phyloP scores from a whole-genome alignment of 495 filamentous ascomycete genomes.

The Penicillium parvum region DNA sequence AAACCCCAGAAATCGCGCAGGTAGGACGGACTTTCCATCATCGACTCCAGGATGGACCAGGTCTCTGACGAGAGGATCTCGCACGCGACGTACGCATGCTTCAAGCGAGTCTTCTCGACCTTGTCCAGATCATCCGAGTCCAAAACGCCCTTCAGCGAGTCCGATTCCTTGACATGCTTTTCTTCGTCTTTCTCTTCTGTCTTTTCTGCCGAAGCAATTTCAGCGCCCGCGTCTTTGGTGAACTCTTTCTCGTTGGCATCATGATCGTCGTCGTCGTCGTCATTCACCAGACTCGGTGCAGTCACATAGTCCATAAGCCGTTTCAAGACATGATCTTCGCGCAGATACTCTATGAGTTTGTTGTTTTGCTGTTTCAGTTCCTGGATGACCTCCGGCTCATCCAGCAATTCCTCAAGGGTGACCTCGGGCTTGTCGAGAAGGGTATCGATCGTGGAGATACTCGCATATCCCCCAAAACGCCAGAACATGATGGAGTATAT shows the following conservation, averaged over 20 bases:
- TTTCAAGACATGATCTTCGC: constrained; percentile 81
- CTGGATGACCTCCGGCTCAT: constrained; percentile 93
- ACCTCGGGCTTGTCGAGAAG: constrained; percentile 95
- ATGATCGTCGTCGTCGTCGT: constrained; percentile 59
- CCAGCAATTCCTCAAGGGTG: constrained; percentile 89
- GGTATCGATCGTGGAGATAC: constrained; percentile 90
- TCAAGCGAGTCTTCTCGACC: constrained; percentile 79
- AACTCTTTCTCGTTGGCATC: constrained; percentile 44
- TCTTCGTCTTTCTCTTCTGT: constrained; percentile 9
- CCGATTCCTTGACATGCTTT: constrained; percentile 41
- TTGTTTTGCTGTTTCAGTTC: constrained; percentile 98
- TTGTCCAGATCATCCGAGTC: constrained; percentile 62
- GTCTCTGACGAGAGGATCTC: constrained; percentile 94
- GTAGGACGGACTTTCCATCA: constrained; percentile 76
- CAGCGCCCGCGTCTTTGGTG: constrained; percentile 33
- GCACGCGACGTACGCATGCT: constrained; percentile 86
- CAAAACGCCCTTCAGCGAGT: constrained; percentile 44
- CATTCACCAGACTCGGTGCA: constrained; percentile 62
- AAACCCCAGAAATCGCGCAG: constrained; percentile 89
- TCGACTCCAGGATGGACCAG: constrained; percentile 89
- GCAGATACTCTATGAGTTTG: constrained; percentile 93
- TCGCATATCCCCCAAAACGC: constrained; percentile 97
- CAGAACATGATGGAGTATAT: constrained; percentile 83
- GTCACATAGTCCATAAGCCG: constrained; percentile 87
- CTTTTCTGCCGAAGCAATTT: constrained; percentile 14